Evolutionary conservation across 1,139 yeast genomes (phyloP).

Genomic region (Zygosaccharomyces pseudobailii): DNA sequence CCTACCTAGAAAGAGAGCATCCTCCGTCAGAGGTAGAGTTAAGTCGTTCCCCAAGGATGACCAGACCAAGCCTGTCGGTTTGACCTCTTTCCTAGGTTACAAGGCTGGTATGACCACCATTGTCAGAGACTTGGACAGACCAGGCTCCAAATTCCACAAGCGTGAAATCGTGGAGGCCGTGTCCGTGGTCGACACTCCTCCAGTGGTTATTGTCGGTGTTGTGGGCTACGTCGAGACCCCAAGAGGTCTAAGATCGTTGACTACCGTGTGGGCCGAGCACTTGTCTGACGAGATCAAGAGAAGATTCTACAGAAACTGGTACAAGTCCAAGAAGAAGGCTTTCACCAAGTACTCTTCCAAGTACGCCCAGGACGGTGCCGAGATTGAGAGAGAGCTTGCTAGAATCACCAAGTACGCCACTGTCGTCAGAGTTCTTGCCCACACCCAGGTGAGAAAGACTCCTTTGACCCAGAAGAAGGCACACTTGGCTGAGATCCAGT

Average conservation of each 20-base stretch:
- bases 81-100: constrained; percentile 97
- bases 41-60: constrained; percentile 99
- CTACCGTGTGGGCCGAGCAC: constrained; percentile 99
- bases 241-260: constrained; percentile 98
- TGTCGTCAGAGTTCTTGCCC: constrained; percentile 98
- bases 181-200: constrained; percentile 98
- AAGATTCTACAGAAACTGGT: constrained; percentile 99
- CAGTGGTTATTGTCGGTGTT: constrained; percentile 98
- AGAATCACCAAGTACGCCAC: constrained; percentile 98
- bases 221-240: constrained; percentile 99
- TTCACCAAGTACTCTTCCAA: constrained; percentile 99
- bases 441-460: constrained; percentile 99
- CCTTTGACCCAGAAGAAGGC: constrained; percentile 99
- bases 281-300: constrained; percentile 98
- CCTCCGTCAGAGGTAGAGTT: constrained; percentile 97
- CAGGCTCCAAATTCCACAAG: constrained; percentile 99
- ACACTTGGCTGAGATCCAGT: constrained; percentile 98
- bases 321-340: constrained; percentile 99
- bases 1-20: constrained; percentile 99
- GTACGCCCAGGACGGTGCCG: constrained; percentile 85
- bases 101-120: constrained; percentile 99
- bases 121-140: constrained; percentile 99
- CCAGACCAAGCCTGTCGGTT: constrained; percentile 96
- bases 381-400: constrained; percentile 93
- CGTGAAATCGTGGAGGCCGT: constrained; percentile 99